Base-by-base conservation (phyloP, 306 rosid species). In the Cicer arietinum region DNA sequence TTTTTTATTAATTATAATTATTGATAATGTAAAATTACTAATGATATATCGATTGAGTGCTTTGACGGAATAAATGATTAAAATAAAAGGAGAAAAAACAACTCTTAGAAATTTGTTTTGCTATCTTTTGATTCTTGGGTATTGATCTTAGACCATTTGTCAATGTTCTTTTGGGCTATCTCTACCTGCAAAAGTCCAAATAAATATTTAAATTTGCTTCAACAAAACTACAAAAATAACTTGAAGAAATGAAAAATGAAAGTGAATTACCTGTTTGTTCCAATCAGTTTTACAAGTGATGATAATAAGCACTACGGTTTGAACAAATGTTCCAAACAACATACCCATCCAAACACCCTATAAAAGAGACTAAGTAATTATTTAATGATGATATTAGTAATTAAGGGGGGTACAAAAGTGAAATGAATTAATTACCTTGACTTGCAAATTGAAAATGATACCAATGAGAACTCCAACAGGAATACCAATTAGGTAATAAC, bases 261-360 rank as follows among this genome's bases (percentile, higher is more conserved):
- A 22, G 7, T 69, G 6, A 60, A 56, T 60, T 86, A 86, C 92
- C 87, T 89, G 90, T n/a, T 86, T 74, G 45, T 86, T 84, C 92
- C 89, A 88, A 66, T 88, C 87, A 11, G 92, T 88, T 80, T 76
- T 88, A 17, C 54, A 8, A 18, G 90, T 89, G 60, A 89, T 72
- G 3, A 22, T 61, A 2, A 71, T 7, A 1, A 84, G 86, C n/a
- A 83, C 77, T 9, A 89, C 1, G 6, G 92, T 86, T 72, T 88
- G 92, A 50, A 86, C 75, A 14, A 88, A 39, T 50, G 86, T 84
- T 59, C 92, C 92, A 60, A 85, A 77, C 64, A 88, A 30, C 92
- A 88, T 88, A 51, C 92, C 92, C 50, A 86, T 68, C 90, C 92
- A 88, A 75, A 88, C 66, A 40, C 92, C 92, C 92, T 88, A 47